These are phyloP conservation scores for Fulvia fulva DNA, from an alignment of 2,329 filamentous ascomycete genomes.

Conservation along the genomic window DNA sequence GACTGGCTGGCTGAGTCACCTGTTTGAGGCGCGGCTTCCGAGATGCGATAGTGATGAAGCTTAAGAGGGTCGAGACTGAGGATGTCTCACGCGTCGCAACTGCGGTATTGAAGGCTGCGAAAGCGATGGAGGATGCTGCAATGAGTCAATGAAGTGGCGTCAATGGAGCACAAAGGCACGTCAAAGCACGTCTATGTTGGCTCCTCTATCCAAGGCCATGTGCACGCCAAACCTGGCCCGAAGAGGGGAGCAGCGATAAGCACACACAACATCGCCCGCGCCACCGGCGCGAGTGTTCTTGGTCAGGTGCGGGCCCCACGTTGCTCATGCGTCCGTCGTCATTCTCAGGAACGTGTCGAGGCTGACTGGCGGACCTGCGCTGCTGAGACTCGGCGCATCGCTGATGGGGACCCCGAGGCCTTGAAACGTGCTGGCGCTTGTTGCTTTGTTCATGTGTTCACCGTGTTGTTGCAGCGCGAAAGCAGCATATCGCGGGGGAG, in stretches of 20 bases:
- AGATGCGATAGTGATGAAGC: background rate
- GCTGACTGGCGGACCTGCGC: slow-evolving; percentile 1
- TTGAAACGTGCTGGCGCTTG: background rate
- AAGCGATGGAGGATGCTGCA: background rate
- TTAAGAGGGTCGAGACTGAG: background rate
- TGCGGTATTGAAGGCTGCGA: background rate
- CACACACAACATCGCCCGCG: background rate
- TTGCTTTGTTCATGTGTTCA: background rate
- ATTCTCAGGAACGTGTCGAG: slow-evolving; percentile 15
- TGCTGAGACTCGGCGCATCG: background rate
- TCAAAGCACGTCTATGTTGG: slow-evolving; percentile 7
- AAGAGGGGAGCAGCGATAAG: slow-evolving; percentile 9
- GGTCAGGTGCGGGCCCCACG: slow-evolving; percentile 1
- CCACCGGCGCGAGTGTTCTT: slow-evolving; percentile 2
- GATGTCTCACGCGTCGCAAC: background rate
- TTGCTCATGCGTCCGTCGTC: slow-evolving; percentile 8
- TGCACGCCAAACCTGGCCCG: background rate
- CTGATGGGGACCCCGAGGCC: background rate
- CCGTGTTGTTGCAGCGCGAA: background rate
- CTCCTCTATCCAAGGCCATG: slow-evolving; percentile 16
- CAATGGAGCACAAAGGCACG: slow-evolving; percentile 18
- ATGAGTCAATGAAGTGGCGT: slow-evolving; percentile 10
- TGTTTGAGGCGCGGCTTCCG: slow-evolving; percentile 11
- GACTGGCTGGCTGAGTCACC: slow-evolving; percentile 14
- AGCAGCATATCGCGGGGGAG: background rate